phyloP scores from a whole-genome alignment of 148 eudicot genomes.

The Pouteria glomerata region DNA sequence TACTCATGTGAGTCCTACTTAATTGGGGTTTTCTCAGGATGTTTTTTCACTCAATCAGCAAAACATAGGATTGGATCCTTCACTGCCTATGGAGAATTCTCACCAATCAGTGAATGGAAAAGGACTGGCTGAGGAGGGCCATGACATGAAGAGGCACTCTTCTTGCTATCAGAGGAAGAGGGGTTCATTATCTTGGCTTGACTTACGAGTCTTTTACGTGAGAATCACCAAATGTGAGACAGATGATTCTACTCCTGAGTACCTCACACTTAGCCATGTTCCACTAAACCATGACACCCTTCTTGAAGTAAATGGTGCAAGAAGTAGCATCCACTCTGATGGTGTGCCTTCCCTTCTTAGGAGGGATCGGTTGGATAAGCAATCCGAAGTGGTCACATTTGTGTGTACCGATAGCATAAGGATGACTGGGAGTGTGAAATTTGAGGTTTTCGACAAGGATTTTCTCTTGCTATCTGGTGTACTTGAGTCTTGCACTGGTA shows the following conservation, averaged over 20 bases:
- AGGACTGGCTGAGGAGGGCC: slow-evolving; percentile 37
- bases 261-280: slow-evolving; percentile 59
- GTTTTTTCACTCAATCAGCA: slow-evolving; percentile 3
- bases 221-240: slow-evolving; percentile 55
- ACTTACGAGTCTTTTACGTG: slow-evolving; percentile 66
- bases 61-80: slow-evolving; percentile 13
- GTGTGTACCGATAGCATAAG: slow-evolving; percentile 73
- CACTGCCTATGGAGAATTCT: slow-evolving; percentile 31
- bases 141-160: slow-evolving; percentile 23
- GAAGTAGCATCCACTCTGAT: slow-evolving; percentile 58
- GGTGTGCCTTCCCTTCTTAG: slow-evolving; percentile 51
- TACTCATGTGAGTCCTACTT: slow-evolving; percentile 3
- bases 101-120: slow-evolving; percentile 30
- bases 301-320: slow-evolving; percentile 63
- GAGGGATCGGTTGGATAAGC: slow-evolving; percentile 64
- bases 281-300: slow-evolving; percentile 65
- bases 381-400: slow-evolving; percentile 65
- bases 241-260: slow-evolving; percentile 57
- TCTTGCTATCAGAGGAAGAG: slow-evolving; percentile 28
- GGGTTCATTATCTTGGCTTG: slow-evolving; percentile 52
- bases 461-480: slow-evolving; percentile 53
- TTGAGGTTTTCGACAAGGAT: slow-evolving; percentile 61
- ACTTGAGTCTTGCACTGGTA: slow-evolving; percentile 36
- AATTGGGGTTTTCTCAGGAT: not conserved
- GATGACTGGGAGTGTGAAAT: slow-evolving; percentile 54